Evolutionary conservation across 208 protist genomes (phyloP).

Genomic region (Acanthamoeba castellanii): DNA sequence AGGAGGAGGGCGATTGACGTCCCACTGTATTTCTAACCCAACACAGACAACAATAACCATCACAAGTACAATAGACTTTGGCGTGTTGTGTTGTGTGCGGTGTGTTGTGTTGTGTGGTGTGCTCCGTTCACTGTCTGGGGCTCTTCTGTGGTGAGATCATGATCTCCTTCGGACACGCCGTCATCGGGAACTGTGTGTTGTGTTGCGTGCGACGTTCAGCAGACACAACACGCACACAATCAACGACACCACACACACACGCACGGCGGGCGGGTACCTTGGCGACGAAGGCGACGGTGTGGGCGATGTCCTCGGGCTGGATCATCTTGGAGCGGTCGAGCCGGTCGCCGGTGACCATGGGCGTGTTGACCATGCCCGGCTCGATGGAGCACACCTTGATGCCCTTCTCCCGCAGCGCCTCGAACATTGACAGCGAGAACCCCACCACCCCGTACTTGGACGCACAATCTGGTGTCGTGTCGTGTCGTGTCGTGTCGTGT

Average conservation of each 20-base stretch:
- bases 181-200: conserved; percentile 5
- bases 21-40: too few relatives aligned
- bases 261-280: background rate
- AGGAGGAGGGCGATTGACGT: too few relatives aligned
- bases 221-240: background rate
- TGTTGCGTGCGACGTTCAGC: background rate
- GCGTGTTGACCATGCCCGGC: conserved; percentile 44
- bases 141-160: conserved; percentile 7
- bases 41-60: too few relatives aligned
- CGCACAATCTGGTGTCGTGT: background rate
- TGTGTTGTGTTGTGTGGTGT: too few relatives aligned
- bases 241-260: background rate
- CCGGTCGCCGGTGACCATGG: conserved; percentile 15
- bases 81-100: too few relatives aligned
- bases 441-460: conserved; percentile 62
- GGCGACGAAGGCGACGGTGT: conserved; percentile 25
- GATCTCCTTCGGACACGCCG: conserved; percentile 47
- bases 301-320: conserved; percentile 56
- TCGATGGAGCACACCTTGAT: conserved; percentile 64
- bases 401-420: conserved; percentile 33
- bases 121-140: background rate
- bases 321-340: conserved; percentile 61
- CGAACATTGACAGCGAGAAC: conserved; percentile 39
- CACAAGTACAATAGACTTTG: too few relatives aligned
- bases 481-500: too few relatives aligned